Base-by-base conservation (phyloP, 306 rosid species). In the Cicer judaicum region DNA sequence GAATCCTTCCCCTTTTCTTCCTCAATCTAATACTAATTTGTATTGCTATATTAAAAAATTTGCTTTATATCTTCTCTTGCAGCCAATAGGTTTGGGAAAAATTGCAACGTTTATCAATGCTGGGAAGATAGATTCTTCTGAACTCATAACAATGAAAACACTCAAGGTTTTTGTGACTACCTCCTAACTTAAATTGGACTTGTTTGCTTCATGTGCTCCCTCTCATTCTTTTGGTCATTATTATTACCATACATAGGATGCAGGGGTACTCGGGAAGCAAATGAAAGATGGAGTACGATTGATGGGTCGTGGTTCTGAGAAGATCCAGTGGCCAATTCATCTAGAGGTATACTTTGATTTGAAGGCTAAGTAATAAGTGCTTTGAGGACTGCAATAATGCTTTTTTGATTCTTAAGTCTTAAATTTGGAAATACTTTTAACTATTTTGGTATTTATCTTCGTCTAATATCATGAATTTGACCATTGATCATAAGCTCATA, bases 231-330 rank as follows among this genome's bases (percentile, higher is more conserved):
- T 19, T 80, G 39, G 54, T 79, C 66, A 70, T 62, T 38, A 70
- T 21, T 78, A 21, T 77, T 75, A 66, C 79, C 76, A 70, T 79
- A 93, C 74, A 72, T 76, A 93, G 98, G 98, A 93, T 83, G 81
- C 98, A 64, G 85, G 89, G 73, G 97, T 89, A 55, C 87, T 93
- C 53, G 97, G 97, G 78, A 93, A 93, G 82, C 98, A 93, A 78
- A 88, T 91, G 50, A 65, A 91, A 82, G 97, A 89, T 78, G 98
- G 97, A 73, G 96, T 93, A 8, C 79, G 98, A 80, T 85, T 93
- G 84, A 91, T 93, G 98, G 97, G 97, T 10, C 98, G 98, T 36
- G 96, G 98, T 64, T 88, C 97, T 64, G 97, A 93, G 29, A 87
- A 89, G 72, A 86, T 91, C 77, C 77, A 87, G 77, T 93, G 98